Base-by-base conservation (phyloP, 768 basidiomycete genomes). In the Mycena kentingensis region DNA sequence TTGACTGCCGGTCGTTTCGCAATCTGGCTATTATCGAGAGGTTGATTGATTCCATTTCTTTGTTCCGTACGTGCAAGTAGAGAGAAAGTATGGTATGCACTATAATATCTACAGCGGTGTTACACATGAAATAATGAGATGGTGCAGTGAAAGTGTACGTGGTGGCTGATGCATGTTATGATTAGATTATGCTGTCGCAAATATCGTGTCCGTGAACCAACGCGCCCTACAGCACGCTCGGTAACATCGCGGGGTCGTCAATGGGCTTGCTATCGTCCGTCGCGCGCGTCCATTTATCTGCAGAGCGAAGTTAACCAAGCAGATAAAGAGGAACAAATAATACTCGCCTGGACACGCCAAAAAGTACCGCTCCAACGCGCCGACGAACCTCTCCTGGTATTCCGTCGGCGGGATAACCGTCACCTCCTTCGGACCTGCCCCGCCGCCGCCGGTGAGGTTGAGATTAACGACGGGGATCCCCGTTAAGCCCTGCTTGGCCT, bases 321-420 rank as follows among this genome's bases (percentile, higher is more conserved):
- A 52, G 31, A 10, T n/a, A 28, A 16, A 21, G 42, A n/a, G 3
- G 28, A 28, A 21, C 24, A 37, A 26, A 45, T 34, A 37, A 19
- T 44, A 60, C 68, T 29, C 47, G 87, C 86, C 88, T 58, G 87
- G 88, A 69, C 87, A 89, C 26, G 85, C 83, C 15, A 88, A 64
- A 63, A 91, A 90, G 65, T 93, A 93, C 10, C 79, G 73, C 46
- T 88, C 84, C 52, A 93, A 71, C 4, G 90, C 82, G 49, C 68
- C 81, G 42, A 88, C 78, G 59, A 93, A 90, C 0, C 90, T 78
- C 35, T 89, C 84, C 46, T 87, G 82, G 63, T 93, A 93, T 65
- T 91, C 88, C 3, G 79, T 73, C 2, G 90, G 90, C 1, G 90
- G 90, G 35, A 93, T 77, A 13, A 92, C 86, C 0, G 90, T 93